These are phyloP conservation scores for Cardamine occulta DNA, from an alignment of 345 rosid genomes.

Conservation along the genomic window DNA sequence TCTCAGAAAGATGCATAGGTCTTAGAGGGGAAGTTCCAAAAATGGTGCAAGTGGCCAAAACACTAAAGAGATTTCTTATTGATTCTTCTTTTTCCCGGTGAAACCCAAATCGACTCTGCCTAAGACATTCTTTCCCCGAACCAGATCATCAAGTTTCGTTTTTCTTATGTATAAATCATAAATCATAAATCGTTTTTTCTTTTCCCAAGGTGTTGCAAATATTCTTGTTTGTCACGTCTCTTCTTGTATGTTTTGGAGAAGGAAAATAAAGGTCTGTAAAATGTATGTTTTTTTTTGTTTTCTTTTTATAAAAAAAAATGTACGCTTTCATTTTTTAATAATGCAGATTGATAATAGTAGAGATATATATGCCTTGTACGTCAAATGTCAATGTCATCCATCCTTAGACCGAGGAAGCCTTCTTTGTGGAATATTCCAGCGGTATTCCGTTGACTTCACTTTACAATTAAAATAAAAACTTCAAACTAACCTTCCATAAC, in stretches of 20 bases:
- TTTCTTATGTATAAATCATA: not conserved
- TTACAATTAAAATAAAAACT: not conserved
- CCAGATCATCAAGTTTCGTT: not conserved
- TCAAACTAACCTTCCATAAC: not conserved
- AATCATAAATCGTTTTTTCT: not conserved
- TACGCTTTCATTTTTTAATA: not conserved
- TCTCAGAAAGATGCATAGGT: constrained; percentile 24
- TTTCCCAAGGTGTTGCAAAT: not conserved
- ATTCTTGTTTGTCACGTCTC: not conserved
- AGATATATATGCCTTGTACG: not conserved
- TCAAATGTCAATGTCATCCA: not conserved
- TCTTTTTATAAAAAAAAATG: no score
- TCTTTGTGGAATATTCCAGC: not conserved
- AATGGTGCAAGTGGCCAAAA: constrained; percentile 16
- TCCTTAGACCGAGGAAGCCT: not conserved
- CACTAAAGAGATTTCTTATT: not conserved
- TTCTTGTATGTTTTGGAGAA: not conserved
- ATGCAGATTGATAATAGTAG: not conserved
- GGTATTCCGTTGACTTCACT: not conserved
- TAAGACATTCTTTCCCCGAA: not conserved
- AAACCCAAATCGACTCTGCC: not conserved
- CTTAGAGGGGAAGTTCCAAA: constrained; percentile 22
- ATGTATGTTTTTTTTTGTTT: not conserved
- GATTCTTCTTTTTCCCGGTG: not conserved
- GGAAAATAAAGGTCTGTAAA: not conserved